Percentiles rank a stretch among this genome's conserved stretches.
phyloP scores from a whole-genome alignment of 176 grass and related monocot species.

The maize (Zea mays) region Zm-B73-REFERENCE-NAM-5.0 NC_050096.1:59156001-59156500 shows the following conservation, averaged over 20 bases:
- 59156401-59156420: neutral
- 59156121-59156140: conserved; percentile 17
- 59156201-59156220: conserved; percentile 81
- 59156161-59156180: conserved; percentile 95
- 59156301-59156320: conserved; percentile 92
- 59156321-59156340: conserved; percentile 91
- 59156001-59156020: conserved; percentile 1
- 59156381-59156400: neutral
- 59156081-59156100: conserved; percentile 13
- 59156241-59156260: conserved; percentile 83
- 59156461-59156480: no score
- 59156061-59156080: neutral
- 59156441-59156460: neutral
- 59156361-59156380: conserved; percentile 1
- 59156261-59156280: conserved; percentile 86
- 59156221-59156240: conserved; percentile 83
- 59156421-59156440: neutral
- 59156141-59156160: conserved; percentile 24
- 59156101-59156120: conserved; percentile 23
- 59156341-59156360: conserved; percentile 61
- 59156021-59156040: conserved; percentile 22
- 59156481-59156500: no score
- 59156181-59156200: conserved; percentile 76
- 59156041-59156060: conserved; percentile 13
- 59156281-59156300: conserved; percentile 97